These are phyloP conservation scores for Dactylellina drechsleri DNA, from an alignment of 2,329 filamentous ascomycete genomes.

Conservation along the genomic window DNA sequence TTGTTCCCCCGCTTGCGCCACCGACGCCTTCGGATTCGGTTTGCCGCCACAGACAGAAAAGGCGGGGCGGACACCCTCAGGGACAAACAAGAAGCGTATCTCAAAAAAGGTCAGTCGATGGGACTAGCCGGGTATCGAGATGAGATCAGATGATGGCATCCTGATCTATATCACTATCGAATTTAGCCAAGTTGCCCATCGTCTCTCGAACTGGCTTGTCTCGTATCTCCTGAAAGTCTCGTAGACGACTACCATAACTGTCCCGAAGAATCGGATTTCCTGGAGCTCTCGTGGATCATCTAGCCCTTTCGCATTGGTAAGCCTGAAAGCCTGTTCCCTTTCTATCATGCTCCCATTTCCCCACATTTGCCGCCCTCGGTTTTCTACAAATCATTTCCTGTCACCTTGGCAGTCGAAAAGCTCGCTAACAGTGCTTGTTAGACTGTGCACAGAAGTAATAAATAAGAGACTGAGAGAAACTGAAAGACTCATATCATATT, in stretches of 20 bases:
- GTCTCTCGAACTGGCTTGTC: neutral
- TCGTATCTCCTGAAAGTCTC: slow-evolving; percentile 1
- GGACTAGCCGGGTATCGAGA: slow-evolving; percentile 13
- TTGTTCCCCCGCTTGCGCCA: slow-evolving; percentile 37
- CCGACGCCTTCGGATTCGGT: slow-evolving; percentile 46
- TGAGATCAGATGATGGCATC: slow-evolving; percentile 46
- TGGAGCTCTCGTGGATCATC: slow-evolving; percentile 36
- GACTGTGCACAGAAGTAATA: neutral
- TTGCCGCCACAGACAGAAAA: slow-evolving; percentile 43
- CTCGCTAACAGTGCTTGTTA: no score
- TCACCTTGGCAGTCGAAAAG: slow-evolving; percentile 10
- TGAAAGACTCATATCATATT: neutral
- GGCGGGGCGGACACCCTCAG: slow-evolving; percentile 21
- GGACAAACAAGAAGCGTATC: neutral
- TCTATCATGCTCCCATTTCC: slow-evolving; percentile 16
- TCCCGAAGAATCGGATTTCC: slow-evolving; percentile 15
- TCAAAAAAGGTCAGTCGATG: neutral
- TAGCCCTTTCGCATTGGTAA: slow-evolving; percentile 40
- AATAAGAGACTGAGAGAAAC: no score
- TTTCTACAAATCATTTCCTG: slow-evolving; percentile 16
- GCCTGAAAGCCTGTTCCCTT: slow-evolving; percentile 38
- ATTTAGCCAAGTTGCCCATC: slow-evolving; percentile 42
- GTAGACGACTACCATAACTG: neutral
- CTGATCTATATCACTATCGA: neutral
- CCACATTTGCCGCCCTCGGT: slow-evolving; percentile 26